Conservation (phyloP, 441 rosid species). For the Bruguiera hainesii region DNA sequence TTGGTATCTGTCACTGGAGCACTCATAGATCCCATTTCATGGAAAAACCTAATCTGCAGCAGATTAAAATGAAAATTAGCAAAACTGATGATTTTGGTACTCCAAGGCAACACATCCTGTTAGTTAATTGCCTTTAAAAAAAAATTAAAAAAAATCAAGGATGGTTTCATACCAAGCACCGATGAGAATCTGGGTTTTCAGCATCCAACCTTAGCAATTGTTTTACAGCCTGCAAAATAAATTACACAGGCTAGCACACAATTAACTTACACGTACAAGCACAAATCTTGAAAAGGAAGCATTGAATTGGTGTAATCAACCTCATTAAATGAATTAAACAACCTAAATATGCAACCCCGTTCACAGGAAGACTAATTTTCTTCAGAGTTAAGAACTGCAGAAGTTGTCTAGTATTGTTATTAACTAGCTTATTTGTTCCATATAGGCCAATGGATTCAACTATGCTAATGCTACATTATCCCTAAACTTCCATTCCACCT, state of each 20-base stretch:
- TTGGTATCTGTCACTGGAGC: constrained; percentile 65
- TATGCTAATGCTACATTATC: neutral
- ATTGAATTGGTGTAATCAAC: too few species aligned
- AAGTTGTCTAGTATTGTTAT: too few species aligned
- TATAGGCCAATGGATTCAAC: neutral
- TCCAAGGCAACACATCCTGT: neutral
- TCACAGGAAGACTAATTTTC: too few species aligned
- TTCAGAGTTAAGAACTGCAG: too few species aligned
- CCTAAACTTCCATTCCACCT: neutral
- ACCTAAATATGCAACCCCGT: too few species aligned
- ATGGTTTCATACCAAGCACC: constrained; percentile 72
- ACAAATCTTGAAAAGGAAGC: too few species aligned
- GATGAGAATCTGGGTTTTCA: constrained; percentile 88
- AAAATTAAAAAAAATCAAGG: neutral
- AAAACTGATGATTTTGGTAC: neutral
- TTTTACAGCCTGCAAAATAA: constrained; percentile 68
- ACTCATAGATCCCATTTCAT: constrained; percentile 55
- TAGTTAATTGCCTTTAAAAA: too few species aligned
- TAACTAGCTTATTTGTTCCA: too few species aligned
- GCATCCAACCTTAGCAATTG: constrained; percentile 81
- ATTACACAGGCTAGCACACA: too few species aligned
- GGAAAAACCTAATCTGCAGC: constrained; percentile 85
- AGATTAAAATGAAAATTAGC: constrained; percentile 11
- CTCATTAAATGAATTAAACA: too few species aligned
- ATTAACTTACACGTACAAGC: too few species aligned